Percentiles rank a stretch among this genome's conserved stretches.
Evolutionary conservation across 2,329 filamentous ascomycete genomes (phyloP).

Genomic region (Stylonectria norvegica): DNA sequence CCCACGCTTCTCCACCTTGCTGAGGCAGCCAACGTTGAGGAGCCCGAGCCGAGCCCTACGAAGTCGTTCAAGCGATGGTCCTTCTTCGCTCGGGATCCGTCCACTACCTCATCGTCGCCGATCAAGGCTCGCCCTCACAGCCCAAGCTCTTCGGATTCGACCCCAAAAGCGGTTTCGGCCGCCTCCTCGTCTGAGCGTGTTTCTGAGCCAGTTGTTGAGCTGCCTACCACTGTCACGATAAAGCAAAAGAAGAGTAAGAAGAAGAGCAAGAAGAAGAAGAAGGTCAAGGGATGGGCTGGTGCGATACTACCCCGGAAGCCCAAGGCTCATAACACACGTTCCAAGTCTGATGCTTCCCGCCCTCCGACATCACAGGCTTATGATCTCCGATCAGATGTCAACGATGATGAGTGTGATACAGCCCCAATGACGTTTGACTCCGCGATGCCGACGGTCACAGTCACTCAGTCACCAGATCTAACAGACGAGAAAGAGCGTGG

Average conservation of each 20-base stretch:
- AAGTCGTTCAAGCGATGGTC: slow-evolving; percentile 58
- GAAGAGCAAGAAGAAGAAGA: slow-evolving; percentile 51
- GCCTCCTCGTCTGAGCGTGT: slow-evolving; percentile 36
- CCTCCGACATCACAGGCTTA: slow-evolving; percentile 47
- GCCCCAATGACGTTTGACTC: not conserved
- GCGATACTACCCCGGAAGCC: slow-evolving; percentile 63
- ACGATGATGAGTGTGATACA: slow-evolving; percentile 26
- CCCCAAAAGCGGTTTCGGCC: slow-evolving; percentile 28
- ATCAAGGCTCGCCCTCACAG: slow-evolving; percentile 47
- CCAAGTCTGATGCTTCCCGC: slow-evolving; percentile 37
- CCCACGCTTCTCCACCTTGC: slow-evolving; percentile 48
- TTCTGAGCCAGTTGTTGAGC: slow-evolving; percentile 27
- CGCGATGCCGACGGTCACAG: slow-evolving; percentile 38
- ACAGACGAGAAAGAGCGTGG: slow-evolving; percentile 30
- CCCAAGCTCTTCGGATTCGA: slow-evolving; percentile 43
- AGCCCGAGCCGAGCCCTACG: slow-evolving; percentile 45
- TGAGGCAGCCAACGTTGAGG: slow-evolving; percentile 32
- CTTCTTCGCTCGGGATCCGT: slow-evolving; percentile 59
- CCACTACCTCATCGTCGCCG: slow-evolving; percentile 44
- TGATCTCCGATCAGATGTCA: slow-evolving; percentile 25
- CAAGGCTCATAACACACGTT: slow-evolving; percentile 46
- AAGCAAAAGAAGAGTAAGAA: slow-evolving; percentile 31
- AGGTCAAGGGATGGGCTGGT: slow-evolving; percentile 71
- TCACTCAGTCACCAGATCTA: slow-evolving; percentile 38
- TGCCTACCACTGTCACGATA: slow-evolving; percentile 15